Evolutionary conservation across 1,139 yeast genomes (phyloP), one percentile per base, ranked within the genome.

Genomic region (Taphrina sp.): DNA sequence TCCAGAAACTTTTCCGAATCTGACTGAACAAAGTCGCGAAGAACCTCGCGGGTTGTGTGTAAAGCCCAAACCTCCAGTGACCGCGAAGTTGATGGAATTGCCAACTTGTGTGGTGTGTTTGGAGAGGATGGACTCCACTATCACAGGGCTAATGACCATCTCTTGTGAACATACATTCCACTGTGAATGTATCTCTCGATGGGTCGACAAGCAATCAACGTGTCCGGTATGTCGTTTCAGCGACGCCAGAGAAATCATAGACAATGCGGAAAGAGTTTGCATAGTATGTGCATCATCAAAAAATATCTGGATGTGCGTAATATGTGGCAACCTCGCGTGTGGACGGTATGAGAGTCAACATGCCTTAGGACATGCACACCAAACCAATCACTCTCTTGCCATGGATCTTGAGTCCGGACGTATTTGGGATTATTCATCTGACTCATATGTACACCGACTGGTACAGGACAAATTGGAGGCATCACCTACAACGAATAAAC

Each of bases 371-470:
- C 7, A 1, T 19, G 12, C 14, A 10, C 16, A n/a, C n/a, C n/a
- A 8, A 24, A 83, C 95, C 0, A 84, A 86, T 2, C 97, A 90
- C 69, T 86, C 95, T 65, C 90, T 87, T 71, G 86, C 96, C 0
- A 88, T 90, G 96, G 96, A 89, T 66, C 74, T 85, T 43, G 73
- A 75, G 16, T 80, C 95, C 0, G 94, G 90, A 60, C 73, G 97
- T 49, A 95, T 90, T 1, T 90, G 97, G 97, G 96, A 90, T 67
- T 90, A 90, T 67, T 90, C 92, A 0, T 92, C 92, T 1, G 96
- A 90, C 66, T 82, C 82, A 61, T 90, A 89, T 68, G 96, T 90
- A 3, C 97, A 90, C 70, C 72, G 96, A 52, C 71, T 90, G 43
- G 77, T 90, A 2, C 87, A 90, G 59, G 88, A 87, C 69, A 92